These are phyloP conservation scores for Plasmodium gallinaceum DNA, from an alignment of 169 alveolate genomes.

Conservation along the genomic window DNA sequence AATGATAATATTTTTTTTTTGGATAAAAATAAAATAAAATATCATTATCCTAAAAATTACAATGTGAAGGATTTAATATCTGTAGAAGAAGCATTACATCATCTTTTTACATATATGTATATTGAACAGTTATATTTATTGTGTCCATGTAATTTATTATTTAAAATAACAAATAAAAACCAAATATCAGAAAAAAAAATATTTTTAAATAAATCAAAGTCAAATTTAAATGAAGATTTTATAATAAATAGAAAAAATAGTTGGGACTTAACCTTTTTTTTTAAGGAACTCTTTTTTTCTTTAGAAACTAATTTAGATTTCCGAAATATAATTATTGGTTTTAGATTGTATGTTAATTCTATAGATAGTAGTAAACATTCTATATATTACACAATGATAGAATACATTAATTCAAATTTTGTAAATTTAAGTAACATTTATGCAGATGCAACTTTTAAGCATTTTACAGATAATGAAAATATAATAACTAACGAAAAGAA, in stretches of 20 bases:
- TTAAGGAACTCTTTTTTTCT: conserved; percentile 39
- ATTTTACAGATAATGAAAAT: conserved; percentile 56
- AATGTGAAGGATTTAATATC: conserved; percentile 50
- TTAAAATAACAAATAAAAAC: conserved; percentile 27
- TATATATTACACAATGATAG: conserved; percentile 31
- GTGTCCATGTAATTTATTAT: conserved; percentile 43
- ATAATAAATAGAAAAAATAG: conserved; percentile 35
- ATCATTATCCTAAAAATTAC: conserved; percentile 51
- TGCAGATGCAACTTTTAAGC: conserved; percentile 50
- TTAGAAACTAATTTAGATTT: conserved; percentile 61
- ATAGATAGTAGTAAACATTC: conserved; percentile 56
- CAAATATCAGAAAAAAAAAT: conserved; percentile 3
- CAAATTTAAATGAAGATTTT: conserved; percentile 11
- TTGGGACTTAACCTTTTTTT: conserved; percentile 45
- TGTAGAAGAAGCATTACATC: conserved; percentile 71
- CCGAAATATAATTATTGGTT: conserved; percentile 63
- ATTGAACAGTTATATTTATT: conserved; percentile 73
- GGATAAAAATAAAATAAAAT: conserved; percentile 37
- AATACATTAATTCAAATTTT: conserved; percentile 65
- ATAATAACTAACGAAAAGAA: background rate
- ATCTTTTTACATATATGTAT: conserved; percentile 73
- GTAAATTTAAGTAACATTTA: conserved; percentile 30
- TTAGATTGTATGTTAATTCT: conserved; percentile 59
- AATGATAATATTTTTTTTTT: conserved; percentile 44
- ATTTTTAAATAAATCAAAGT: background rate